phyloP scores from a whole-genome alignment of 176 grass and related monocot species.

The Oryza nivara region DNA sequence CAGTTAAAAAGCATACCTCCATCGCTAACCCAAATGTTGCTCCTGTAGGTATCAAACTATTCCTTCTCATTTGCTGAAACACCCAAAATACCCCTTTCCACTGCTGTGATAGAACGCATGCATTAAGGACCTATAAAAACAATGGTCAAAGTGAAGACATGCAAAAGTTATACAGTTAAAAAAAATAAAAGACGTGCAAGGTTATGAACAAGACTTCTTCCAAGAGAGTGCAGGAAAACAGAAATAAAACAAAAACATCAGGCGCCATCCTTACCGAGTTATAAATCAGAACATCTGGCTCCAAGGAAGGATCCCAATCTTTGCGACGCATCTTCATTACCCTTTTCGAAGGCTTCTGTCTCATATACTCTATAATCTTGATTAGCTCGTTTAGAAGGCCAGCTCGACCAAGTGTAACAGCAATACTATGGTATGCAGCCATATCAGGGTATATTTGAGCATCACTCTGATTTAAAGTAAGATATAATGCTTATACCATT shows the following conservation, averaged over 20 bases:
- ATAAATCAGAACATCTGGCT: conserved; percentile 86
- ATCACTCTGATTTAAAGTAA: conserved; percentile 60
- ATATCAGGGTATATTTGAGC: conserved; percentile 93
- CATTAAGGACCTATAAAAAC: conserved; percentile 78
- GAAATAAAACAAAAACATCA: conserved; percentile 27
- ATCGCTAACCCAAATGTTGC: conserved; percentile 91
- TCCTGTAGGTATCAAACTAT: conserved; percentile 66
- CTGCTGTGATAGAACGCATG: conserved; percentile 72
- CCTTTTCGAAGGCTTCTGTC: conserved; percentile 66
- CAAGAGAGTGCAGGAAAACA: conserved; percentile 7
- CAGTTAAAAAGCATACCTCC: conserved; percentile 69
- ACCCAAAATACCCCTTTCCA: conserved; percentile 99
- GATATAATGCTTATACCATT: conserved; percentile 16
- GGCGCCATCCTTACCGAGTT: conserved; percentile 62
- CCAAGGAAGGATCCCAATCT: conserved; percentile 83
- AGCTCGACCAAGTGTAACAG: conserved; percentile 89
- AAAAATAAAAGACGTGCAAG: too few species aligned
- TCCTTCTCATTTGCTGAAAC: conserved; percentile 79
- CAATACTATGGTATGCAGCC: conserved; percentile 90
- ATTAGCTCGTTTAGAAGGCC: conserved; percentile 82
- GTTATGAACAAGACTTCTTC: conserved; percentile 19
- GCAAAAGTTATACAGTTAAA: not conserved
- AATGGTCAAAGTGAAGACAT: conserved; percentile 28
- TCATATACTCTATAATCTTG: conserved; percentile 75
- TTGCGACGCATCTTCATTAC: conserved; percentile 61